phyloP scores from a whole-genome alignment of 139 green algal species.

The Closterium sp. region DNA sequence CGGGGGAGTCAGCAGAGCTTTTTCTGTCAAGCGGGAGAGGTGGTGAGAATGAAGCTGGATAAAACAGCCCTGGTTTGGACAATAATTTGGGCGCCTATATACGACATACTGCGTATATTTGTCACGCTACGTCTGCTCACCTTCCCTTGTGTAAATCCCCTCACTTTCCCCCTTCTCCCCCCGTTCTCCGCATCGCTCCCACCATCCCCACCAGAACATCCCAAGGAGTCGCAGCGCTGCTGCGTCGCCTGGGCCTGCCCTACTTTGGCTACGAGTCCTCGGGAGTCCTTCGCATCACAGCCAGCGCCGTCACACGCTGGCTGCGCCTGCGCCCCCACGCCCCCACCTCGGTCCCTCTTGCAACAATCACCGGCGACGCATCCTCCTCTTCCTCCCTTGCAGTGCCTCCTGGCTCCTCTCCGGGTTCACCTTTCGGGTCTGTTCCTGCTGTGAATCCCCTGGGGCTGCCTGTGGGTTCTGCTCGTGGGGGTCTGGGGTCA shows the following conservation, averaged over 20 bases:
- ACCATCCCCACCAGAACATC: slow-evolving; percentile 3
- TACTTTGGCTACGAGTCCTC: slow-evolving; percentile 19
- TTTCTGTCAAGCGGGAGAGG: no score
- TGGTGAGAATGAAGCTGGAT: no score
- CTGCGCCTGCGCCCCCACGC: slow-evolving; percentile 2
- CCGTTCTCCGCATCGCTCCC: no score
- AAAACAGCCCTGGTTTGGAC: no score
- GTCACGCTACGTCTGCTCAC: no score
- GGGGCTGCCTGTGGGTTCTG: neutral
- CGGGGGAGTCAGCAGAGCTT: neutral
- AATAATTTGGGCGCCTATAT: no score
- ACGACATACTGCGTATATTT: no score
- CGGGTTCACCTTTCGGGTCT: neutral
- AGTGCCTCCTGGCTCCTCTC: neutral
- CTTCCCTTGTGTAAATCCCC: neutral
- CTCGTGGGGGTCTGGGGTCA: neutral
- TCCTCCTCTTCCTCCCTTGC: neutral
- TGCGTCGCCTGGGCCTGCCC: slow-evolving; percentile 26
- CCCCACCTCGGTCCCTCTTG: neutral
- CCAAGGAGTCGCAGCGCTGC: slow-evolving; percentile 23
- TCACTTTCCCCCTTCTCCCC: no score
- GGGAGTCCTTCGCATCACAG: slow-evolving; percentile 8
- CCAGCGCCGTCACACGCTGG: slow-evolving; percentile 5
- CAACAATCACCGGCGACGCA: neutral
- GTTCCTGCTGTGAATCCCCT: neutral